Percentiles rank a stretch among this genome's conserved stretches.
These are phyloP conservation scores for Ophiostoma sp. DNA, from an alignment of 2,329 filamentous ascomycete genomes.

Conservation along the genomic window DNA sequence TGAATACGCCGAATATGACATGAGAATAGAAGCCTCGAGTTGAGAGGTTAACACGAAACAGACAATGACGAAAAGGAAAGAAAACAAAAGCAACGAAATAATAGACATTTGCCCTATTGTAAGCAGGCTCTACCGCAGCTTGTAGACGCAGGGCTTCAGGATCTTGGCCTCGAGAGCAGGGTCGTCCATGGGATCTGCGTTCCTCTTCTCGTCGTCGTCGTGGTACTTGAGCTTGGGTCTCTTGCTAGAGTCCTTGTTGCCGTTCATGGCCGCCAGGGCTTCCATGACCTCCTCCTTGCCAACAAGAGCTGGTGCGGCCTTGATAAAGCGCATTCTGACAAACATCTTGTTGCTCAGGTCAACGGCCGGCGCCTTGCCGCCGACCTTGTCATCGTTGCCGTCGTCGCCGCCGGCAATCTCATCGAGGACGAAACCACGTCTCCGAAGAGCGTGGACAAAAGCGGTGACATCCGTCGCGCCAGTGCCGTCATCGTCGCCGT, in stretches of 20 bases:
- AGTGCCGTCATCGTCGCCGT: slow-evolving; percentile 59
- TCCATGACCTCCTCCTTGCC: slow-evolving; percentile 60
- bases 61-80: neutral
- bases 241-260: slow-evolving; percentile 22
- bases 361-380: slow-evolving; percentile 43
- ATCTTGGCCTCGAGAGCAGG: slow-evolving; percentile 58
- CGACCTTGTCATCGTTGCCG: slow-evolving; percentile 33
- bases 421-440: slow-evolving; percentile 76
- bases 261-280: slow-evolving; percentile 17
- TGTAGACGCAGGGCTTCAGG: slow-evolving; percentile 94
- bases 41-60: neutral
- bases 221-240: slow-evolving; percentile 52
- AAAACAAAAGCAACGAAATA: neutral
- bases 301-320: slow-evolving; percentile 66
- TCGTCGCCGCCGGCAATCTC: slow-evolving; percentile 39
- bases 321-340: slow-evolving; percentile 92
- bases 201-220: slow-evolving; percentile 51
- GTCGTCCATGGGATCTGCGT: slow-evolving; percentile 49
- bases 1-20: neutral
- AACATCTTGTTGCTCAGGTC: slow-evolving; percentile 97
- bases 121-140: slow-evolving; percentile 58
- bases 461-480: slow-evolving; percentile 79
- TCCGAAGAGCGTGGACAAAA: slow-evolving; percentile 76
- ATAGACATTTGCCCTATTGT: neutral
- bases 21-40: neutral